phyloP scores from a whole-genome alignment of 371 early-diverging fungal species.

The Actinomortierella wolfii region DNA sequence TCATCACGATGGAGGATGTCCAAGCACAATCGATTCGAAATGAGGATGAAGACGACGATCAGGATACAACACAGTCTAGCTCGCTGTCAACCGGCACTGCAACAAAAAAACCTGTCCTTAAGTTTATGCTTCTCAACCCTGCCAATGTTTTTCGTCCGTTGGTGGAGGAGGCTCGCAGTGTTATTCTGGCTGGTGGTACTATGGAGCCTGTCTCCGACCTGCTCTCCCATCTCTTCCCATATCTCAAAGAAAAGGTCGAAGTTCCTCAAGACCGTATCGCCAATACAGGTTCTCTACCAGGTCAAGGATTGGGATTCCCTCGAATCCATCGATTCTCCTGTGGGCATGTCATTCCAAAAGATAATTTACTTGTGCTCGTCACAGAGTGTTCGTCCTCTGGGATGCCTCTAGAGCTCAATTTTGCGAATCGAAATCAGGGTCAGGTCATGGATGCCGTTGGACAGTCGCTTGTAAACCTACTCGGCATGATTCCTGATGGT shows the following conservation, averaged over 20 bases:
- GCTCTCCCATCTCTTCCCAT: slow-evolving; percentile 41
- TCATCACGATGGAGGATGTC: slow-evolving; percentile 48
- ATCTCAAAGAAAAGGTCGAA: slow-evolving; percentile 25
- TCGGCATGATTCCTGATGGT: slow-evolving; percentile 89
- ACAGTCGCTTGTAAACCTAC: slow-evolving; percentile 71
- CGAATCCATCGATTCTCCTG: slow-evolving; percentile 72
- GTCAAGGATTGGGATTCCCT: slow-evolving; percentile 34
- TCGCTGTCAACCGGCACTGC: slow-evolving; percentile 13
- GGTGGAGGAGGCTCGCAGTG: slow-evolving; percentile 78
- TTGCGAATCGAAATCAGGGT: slow-evolving; percentile 62
- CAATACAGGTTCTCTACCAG: background rate
- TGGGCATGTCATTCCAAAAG: slow-evolving; percentile 78
- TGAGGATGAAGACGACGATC: slow-evolving; percentile 2
- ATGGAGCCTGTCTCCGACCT: slow-evolving; percentile 83
- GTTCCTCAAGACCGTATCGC: background rate
- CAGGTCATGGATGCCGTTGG: slow-evolving; percentile 79
- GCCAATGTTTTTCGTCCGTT: slow-evolving; percentile 81
- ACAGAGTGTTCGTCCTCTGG: slow-evolving; percentile 70
- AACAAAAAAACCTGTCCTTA: slow-evolving; percentile 48
- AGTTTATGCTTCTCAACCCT: slow-evolving; percentile 86
- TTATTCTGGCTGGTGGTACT: slow-evolving; percentile 96
- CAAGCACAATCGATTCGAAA: background rate
- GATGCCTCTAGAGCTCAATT: slow-evolving; percentile 70
- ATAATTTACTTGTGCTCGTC: slow-evolving; percentile 66
- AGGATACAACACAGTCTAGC: background rate